These are phyloP conservation scores for Nothopassalora personata DNA, from an alignment of 2,329 filamentous ascomycete species.

Conservation along the genomic window DNA sequence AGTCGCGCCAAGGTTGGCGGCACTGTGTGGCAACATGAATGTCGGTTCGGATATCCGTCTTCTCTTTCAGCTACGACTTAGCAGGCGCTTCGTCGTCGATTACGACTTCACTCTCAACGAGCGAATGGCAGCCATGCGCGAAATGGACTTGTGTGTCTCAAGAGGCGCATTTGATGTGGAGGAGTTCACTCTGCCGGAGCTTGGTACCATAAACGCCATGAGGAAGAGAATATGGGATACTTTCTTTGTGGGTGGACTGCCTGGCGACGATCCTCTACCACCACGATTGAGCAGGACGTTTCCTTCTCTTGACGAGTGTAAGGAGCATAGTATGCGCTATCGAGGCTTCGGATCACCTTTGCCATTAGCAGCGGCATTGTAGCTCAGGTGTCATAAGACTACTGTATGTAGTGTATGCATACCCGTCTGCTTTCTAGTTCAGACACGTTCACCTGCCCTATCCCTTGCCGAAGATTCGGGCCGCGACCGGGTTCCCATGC, in stretches of 20 bases:
- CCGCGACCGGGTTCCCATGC: too few relatives aligned
- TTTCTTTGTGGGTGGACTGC: slow-evolving; percentile 3
- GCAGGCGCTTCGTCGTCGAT: slow-evolving; percentile 11
- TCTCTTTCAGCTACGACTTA: slow-evolving; percentile 12
- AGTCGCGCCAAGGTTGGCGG: slow-evolving; percentile 3
- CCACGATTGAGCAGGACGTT: background rate
- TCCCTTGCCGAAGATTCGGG: too few relatives aligned
- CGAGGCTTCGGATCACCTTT: too few relatives aligned
- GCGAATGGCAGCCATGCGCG: slow-evolving; percentile 3
- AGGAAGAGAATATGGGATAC: slow-evolving; percentile 8
- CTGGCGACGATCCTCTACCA: background rate
- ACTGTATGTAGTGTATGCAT: too few relatives aligned
- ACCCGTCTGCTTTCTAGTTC: too few relatives aligned
- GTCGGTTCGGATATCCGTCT: slow-evolving; percentile 6
- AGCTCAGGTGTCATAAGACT: too few relatives aligned
- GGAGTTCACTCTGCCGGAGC: slow-evolving; percentile 10
- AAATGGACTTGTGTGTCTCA: slow-evolving; percentile 14
- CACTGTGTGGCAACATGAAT: background rate
- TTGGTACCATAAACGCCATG: slow-evolving; percentile 12
- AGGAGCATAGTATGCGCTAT: background rate
- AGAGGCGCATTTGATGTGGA: slow-evolving; percentile 1
- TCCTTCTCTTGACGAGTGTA: background rate
- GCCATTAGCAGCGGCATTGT: too few relatives aligned
- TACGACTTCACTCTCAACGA: slow-evolving; percentile 11
- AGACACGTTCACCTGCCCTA: too few relatives aligned